Conservation (phyloP, 73 alveolate genomes). For the Paramecium tetraurelia region DNA sequence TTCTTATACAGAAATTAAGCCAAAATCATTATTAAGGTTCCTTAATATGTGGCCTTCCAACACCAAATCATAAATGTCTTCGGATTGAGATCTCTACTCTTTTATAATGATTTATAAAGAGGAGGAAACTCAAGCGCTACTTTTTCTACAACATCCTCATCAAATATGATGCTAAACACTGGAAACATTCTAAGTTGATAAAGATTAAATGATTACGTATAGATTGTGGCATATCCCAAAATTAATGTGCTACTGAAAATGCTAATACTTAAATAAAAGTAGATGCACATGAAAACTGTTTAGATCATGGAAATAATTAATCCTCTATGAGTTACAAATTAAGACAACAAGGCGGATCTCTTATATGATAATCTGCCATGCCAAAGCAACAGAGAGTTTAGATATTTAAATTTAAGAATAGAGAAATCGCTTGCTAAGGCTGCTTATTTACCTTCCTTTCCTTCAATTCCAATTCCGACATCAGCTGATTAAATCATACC, state of each 20-base stretch:
- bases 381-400: constrained; percentile 83
- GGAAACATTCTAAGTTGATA: constrained; percentile 67
- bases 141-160: constrained; percentile 75
- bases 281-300: constrained; percentile 72
- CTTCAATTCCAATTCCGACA: constrained; percentile 95
- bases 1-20: constrained; percentile 79
- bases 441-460: constrained; percentile 95
- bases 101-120: constrained; percentile 82
- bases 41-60: constrained; percentile 89
- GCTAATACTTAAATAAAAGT: constrained; percentile 68
- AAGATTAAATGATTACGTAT: constrained; percentile 49
- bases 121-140: constrained; percentile 79
- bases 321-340: constrained; percentile 88
- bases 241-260: constrained; percentile 69
- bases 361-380: constrained; percentile 89
- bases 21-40: constrained; percentile 80
- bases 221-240: constrained; percentile 87
- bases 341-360: constrained; percentile 77
- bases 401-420: constrained; percentile 71
- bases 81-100: constrained; percentile 86
- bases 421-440: constrained; percentile 89
- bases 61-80: constrained; percentile 88
- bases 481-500: constrained; percentile 88
- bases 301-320: constrained; percentile 79
- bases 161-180: constrained; percentile 78